Base-by-base conservation (phyloP, 768 basidiomycete species). In the Russula emetica region DNA sequence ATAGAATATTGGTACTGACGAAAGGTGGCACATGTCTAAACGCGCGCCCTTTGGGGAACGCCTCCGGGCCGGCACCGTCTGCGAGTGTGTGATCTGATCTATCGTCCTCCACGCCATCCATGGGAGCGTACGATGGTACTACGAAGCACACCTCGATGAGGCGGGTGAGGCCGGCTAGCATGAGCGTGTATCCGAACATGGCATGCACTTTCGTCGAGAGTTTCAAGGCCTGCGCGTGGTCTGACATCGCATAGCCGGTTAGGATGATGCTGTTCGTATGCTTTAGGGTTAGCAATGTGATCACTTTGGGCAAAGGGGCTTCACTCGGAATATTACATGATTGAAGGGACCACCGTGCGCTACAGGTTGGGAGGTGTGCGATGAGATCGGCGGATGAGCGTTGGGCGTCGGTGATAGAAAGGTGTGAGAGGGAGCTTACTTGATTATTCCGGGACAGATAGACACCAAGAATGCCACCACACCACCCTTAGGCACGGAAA, bases 191-290 rank as follows among this genome's bases (percentile, higher is more conserved):
- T n/a, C 94, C 94, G 67, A 96, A 96, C 64, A 87, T 79, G 0
- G 81, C 80, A 70, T 96, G 94, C 3, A 95, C 88, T 87, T 91
- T 68, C 1, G 92, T 91, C 0, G 92, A 92, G 44, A 95, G 78
- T 84, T 85, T 87, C 55, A 94, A 79, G 5, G 83, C 85, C 76
- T 98, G 94, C 0, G 84, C 83, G 67, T 97, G 94, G 50, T 91
- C 86, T 0, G 90, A 89, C 90, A 97, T 95, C 0, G 88, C 94
- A 87, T 90, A 96, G 7, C 95, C 95, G 0, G 95, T 97, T 63
- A 97, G 78, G 62, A 93, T 86, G 67, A 95, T 87, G 54, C 89
- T 93, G 32, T 34, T 28, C 24, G 7, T 14, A 24, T 2, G 50
- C 11, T 4, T 18, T 24, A 38, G 45, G 3, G 34, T 64, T 60